These are phyloP conservation scores for Aspergillus chevalieri DNA, from an alignment of 2,329 filamentous ascomycete species.

Conservation along the genomic window DNA sequence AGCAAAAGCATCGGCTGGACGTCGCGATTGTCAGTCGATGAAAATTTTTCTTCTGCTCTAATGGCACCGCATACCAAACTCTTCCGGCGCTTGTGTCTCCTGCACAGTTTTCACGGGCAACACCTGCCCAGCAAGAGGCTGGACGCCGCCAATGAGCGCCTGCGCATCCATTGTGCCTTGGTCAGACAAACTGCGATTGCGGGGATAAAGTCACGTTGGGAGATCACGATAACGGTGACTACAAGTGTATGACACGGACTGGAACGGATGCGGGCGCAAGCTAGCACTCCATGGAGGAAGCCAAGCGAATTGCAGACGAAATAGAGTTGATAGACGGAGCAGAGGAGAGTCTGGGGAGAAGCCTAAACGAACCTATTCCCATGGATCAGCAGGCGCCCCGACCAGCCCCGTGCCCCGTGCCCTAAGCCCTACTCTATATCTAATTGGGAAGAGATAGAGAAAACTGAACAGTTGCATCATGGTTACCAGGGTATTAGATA, in stretches of 20 bases:
- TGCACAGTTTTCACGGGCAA: conserved; percentile 39
- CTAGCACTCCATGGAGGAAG: not conserved
- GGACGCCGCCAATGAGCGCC: conserved; percentile 18
- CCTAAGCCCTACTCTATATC: conserved; percentile 17
- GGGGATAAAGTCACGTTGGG: not conserved
- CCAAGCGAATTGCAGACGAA: too few relatives aligned
- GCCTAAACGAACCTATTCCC: conserved; percentile 1
- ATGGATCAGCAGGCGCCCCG: not conserved
- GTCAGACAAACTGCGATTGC: not conserved
- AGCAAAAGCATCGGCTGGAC: conserved; percentile 37
- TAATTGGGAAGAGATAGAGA: not conserved
- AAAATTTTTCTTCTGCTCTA: not conserved
- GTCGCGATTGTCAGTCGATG: conserved; percentile 9
- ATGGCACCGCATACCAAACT: conserved; percentile 31
- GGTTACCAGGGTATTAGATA: not conserved
- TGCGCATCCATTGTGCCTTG: conserved; percentile 15
- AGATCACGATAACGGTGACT: not conserved
- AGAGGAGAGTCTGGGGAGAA: not conserved
- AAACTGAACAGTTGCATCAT: conserved; percentile 1
- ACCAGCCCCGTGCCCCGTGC: conserved; percentile 16
- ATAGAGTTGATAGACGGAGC: not conserved
- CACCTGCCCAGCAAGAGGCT: conserved; percentile 30
- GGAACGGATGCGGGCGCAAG: not conserved
- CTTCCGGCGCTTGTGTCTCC: conserved; percentile 35
- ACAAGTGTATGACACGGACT: not conserved